Evolutionary conservation across 768 basidiomycete genomes (phyloP).

Genomic region (Rhodotorula kratochvilovae): DNA sequence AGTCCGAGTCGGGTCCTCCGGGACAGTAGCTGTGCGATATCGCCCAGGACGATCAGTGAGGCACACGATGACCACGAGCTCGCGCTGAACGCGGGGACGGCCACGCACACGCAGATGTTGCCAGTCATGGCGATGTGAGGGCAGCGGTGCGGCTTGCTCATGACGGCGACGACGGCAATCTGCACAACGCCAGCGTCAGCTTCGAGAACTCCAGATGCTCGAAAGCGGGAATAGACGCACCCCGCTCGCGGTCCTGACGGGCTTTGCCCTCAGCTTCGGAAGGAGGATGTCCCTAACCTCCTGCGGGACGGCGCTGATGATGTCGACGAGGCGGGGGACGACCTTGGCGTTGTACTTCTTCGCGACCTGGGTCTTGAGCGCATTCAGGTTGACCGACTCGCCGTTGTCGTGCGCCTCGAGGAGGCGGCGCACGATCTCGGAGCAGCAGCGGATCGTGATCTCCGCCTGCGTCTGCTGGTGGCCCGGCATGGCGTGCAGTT

Average conservation of each 20-base stretch:
- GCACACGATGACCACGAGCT: neutral
- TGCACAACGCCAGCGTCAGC: conserved; percentile 45
- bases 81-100: no score
- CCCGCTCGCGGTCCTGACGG: conserved; percentile 93
- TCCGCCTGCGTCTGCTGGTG: conserved; percentile 62
- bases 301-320: conserved; percentile 96
- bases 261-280: conserved; percentile 84
- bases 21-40: conserved; percentile 72
- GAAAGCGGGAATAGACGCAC: conserved; percentile 53
- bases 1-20: conserved; percentile 97
- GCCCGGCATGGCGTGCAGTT: neutral
- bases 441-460: conserved; percentile 78
- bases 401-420: conserved; percentile 79
- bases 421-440: conserved; percentile 88
- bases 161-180: conserved; percentile 99
- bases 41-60: no score
- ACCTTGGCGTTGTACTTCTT: conserved; percentile 84
- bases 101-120: conserved; percentile 90
- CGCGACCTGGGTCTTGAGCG: conserved; percentile 76
- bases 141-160: conserved; percentile 99
- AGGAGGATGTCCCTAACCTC: conserved; percentile 88
- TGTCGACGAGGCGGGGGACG: conserved; percentile 89
- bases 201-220: neutral
- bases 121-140: conserved; percentile 99
- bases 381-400: conserved; percentile 75